Base-by-base conservation (phyloP, 371 early-diverging fungal species). In the Circinella umbellata region DNA sequence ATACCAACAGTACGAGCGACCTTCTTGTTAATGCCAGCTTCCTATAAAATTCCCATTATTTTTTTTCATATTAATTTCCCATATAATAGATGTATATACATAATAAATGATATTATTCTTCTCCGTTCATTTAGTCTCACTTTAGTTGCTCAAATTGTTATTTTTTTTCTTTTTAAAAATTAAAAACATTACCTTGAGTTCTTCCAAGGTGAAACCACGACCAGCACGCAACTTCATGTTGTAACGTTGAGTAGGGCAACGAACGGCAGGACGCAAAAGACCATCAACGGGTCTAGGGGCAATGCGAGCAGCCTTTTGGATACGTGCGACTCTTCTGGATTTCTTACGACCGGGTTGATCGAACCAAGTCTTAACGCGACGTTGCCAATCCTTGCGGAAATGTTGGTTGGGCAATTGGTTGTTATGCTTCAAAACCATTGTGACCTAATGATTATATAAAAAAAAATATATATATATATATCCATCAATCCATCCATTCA, bases 341-440 rank as follows among this genome's bases (percentile, higher is more conserved):
- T 92, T 91, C 92, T 96, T 97, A 80, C 93, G 93, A 70, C 96
- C 96, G 75, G 99, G 95, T 90, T 99, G 99, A 89, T 98, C 91
- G 89, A 99, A 99, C 99, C 99, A 99, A 76, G 98, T 98, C 92
- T 95, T 96, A 73, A 99, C 98, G 77, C 95, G 96, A 73, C 88
- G 84, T 82, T 97, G 93, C 96, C 99, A 98, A 88, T 98, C 95
- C 94, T 99, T 99, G 86, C 95, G 98, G 93, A 99, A 97, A 84
- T 99, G 99, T 81, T 86, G 90, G 89, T 97, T 98, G 87, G 98
- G 99, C 88, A 99, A 88, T 81, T 92, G 92, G 88, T 99, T 98
- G 94, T 99, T 99, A 92, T 98, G 99, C 91, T 93, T 95, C 94
- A 96, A 90, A 68, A 80, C 82, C 82, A 82, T 82, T 62, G 69